Conservation (phyloP, 352 stramenopile species). For the Globisporangium paddicum region DNA sequence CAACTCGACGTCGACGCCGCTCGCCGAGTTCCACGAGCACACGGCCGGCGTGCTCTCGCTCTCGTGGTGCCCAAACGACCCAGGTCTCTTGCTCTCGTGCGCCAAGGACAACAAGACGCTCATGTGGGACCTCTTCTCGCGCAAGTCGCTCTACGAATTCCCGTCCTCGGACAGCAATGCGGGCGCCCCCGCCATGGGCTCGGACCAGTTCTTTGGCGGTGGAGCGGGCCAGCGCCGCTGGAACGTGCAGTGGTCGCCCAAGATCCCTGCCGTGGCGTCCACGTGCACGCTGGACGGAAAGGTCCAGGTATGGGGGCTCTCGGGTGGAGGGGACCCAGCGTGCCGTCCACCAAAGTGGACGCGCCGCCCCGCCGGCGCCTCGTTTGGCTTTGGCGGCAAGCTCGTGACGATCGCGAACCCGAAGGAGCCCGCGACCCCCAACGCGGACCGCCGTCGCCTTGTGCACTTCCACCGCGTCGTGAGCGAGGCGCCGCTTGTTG, state of each 20-base stretch:
- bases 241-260: constrained; percentile 95
- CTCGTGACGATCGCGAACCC: constrained; percentile 88
- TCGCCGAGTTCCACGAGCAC: constrained; percentile 95
- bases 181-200: constrained; percentile 60
- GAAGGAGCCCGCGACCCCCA: constrained; percentile 40
- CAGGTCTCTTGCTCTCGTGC: constrained; percentile 90
- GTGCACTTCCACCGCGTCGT: constrained; percentile 82
- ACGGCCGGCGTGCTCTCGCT: constrained; percentile 94
- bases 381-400: constrained; percentile 96
- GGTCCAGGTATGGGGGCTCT: constrained; percentile 90
- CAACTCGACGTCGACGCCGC: constrained; percentile 95
- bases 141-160: constrained; percentile 94
- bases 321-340: constrained; percentile 66
- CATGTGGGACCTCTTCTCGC: constrained; percentile 96
- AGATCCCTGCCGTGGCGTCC: constrained; percentile 92
- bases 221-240: constrained; percentile 85
- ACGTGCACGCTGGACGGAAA: constrained; percentile 97
- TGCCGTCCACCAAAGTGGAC: constrained; percentile 95
- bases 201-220: constrained; percentile 75
- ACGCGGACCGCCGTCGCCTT: constrained; percentile 57
- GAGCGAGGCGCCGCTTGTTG: constrained; percentile 78
- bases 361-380: constrained; percentile 83
- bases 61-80: constrained; percentile 97
- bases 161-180: constrained; percentile 51
- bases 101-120: constrained; percentile 98